These are phyloP conservation scores for Boletus smithii DNA, from an alignment of 1,284 basidiomycete species.

Conservation along the genomic window DNA sequence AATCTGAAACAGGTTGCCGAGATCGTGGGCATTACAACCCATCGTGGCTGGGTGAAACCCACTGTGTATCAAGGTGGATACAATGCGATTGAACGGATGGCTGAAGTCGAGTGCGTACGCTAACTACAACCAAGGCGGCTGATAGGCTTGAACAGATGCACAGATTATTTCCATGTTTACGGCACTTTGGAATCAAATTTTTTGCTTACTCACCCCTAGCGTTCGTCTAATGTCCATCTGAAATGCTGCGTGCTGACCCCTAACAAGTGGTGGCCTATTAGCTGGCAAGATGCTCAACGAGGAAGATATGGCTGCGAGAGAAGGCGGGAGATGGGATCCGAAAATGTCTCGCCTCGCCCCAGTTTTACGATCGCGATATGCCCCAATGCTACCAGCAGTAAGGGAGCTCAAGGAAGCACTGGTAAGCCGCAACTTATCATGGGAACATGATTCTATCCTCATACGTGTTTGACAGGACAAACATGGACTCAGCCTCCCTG, in stretches of 20 bases:
- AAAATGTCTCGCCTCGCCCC: constrained; percentile 6
- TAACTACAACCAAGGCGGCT: neutral
- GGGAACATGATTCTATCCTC: neutral
- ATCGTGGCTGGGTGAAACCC: constrained; percentile 36
- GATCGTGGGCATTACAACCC: constrained; percentile 35
- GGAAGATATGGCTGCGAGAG: constrained; percentile 10
- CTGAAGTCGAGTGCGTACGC: constrained; percentile 37
- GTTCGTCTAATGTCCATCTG: constrained; percentile 4
- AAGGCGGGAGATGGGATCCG: constrained; percentile 22
- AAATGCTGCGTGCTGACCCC: neutral
- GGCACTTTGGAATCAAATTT: constrained; percentile 60
- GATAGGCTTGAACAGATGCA: constrained; percentile 3
- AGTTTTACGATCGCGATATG: constrained; percentile 8
- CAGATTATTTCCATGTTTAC: constrained; percentile 58
- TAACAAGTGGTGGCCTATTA: constrained; percentile 13
- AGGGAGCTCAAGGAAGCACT: constrained; percentile 15
- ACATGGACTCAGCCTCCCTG: constrained; percentile 10
- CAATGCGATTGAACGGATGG: constrained; percentile 42
- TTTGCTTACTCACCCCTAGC: constrained; percentile 53
- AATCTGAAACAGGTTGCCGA: constrained; percentile 32
- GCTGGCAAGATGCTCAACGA: constrained; percentile 12
- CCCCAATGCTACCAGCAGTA: constrained; percentile 13
- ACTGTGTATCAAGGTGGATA: constrained; percentile 35
- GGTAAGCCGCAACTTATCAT: neutral
- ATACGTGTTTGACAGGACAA: constrained; percentile 8